Percentiles rank a stretch among this genome's conserved stretches.
These are phyloP conservation scores for Lactifluus volemus DNA, from an alignment of 768 basidiomycete species.

Conservation along the genomic window DNA sequence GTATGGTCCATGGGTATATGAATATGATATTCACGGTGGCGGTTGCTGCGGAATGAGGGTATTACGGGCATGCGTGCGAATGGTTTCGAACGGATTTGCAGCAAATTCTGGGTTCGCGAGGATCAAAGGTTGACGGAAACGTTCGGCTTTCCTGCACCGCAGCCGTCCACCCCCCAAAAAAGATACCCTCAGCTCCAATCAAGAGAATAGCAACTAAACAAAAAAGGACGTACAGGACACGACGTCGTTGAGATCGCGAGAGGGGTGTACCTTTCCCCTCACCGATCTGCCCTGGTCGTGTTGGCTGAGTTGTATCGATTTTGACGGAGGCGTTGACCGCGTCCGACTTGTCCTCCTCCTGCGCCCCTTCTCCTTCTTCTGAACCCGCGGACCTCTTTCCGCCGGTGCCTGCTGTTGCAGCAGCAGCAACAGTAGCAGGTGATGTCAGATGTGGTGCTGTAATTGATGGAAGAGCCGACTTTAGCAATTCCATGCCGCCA, in stretches of 20 bases:
- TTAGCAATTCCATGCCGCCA: constrained; percentile 29
- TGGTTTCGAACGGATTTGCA: constrained; percentile 66
- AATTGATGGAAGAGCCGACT: constrained; percentile 46
- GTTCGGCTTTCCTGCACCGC: constrained; percentile 49
- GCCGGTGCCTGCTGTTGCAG: too few relatives aligned
- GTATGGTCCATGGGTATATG: background rate
- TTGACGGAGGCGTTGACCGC: background rate
- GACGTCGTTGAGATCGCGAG: constrained; percentile 55
- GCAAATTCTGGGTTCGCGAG: constrained; percentile 56
- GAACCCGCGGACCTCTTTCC: constrained; percentile 11
- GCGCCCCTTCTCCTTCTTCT: background rate
- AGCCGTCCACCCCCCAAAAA: background rate
- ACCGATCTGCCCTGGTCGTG: constrained; percentile 50
- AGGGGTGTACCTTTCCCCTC: constrained; percentile 53
- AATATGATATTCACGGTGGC: background rate
- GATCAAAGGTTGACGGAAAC: constrained; percentile 60
- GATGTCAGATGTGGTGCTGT: background rate
- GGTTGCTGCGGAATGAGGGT: constrained; percentile 51
- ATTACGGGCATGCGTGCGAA: constrained; percentile 73
- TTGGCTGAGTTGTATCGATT: constrained; percentile 8
- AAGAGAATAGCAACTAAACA: background rate
- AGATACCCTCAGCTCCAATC: background rate
- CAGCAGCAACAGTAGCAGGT: background rate
- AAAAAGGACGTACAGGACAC: constrained; percentile 46
- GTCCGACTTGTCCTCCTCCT: background rate